Percentiles rank a stretch among this genome's conserved stretches.
phyloP scores from a whole-genome alignment of 805 yeast genomes.

The Tetrapisispora fleetii region DNA sequence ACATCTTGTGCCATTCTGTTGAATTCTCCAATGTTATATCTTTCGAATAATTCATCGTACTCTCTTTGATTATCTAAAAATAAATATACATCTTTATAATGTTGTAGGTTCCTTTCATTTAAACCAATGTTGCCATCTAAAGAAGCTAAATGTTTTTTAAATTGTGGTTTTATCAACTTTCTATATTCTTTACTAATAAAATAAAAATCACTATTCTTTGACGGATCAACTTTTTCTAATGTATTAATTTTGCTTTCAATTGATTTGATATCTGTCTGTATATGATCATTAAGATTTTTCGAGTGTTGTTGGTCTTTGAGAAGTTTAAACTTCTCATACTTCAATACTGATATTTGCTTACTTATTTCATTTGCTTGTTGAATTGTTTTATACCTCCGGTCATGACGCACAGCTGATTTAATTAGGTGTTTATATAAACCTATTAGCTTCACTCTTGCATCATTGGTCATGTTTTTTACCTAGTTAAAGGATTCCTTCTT shows the following conservation, averaged over 20 bases:
- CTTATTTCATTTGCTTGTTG: conserved; percentile 15
- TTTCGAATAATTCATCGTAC: conserved; percentile 67
- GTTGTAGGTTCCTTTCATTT: conserved; percentile 14
- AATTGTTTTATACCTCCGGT: conserved; percentile 12
- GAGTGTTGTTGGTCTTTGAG: conserved; percentile 8
- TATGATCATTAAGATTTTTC: conserved; percentile 2
- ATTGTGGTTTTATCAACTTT: conserved; percentile 8
- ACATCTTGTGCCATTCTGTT: conserved; percentile 68
- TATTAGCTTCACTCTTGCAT: neutral
- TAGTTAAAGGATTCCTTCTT: no score
- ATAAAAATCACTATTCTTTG: conserved; percentile 9
- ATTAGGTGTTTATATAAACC: conserved; percentile 14
- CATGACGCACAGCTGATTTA: conserved; percentile 16
- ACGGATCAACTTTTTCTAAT: conserved; percentile 8
- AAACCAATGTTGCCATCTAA: neutral
- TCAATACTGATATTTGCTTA: conserved; percentile 16
- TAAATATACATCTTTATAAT: conserved; percentile 48
- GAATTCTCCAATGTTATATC: conserved; percentile 70
- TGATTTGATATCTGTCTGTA: conserved; percentile 3
- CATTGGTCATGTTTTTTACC: neutral
- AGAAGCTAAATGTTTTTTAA: conserved; percentile 5
- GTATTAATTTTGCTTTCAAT: conserved; percentile 10
- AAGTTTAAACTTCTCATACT: conserved; percentile 16
- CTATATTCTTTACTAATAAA: conserved; percentile 10
- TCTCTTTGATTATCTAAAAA: conserved; percentile 65